phyloP scores from a whole-genome alignment of 306 rosid species.

The Glycine tomentella region DNA sequence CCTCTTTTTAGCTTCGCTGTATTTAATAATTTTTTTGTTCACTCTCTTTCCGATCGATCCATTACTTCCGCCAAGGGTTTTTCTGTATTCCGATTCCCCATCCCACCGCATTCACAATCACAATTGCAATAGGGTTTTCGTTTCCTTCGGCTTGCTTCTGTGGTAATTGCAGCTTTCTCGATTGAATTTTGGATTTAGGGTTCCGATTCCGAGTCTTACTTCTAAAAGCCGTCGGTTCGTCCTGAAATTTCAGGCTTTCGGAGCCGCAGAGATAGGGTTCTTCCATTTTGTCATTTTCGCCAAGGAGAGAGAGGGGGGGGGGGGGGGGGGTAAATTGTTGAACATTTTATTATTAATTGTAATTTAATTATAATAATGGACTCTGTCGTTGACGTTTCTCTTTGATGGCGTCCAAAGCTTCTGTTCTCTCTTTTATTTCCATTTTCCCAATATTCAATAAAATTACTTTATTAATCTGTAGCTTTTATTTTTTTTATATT shows the following conservation, averaged over 20 bases:
- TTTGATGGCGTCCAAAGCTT: constrained; percentile 55
- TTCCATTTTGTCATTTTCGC: constrained; percentile 24
- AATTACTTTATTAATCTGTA: constrained; percentile 37
- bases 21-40: neutral
- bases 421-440: constrained; percentile 35
- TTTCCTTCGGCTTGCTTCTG: neutral
- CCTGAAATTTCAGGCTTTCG: constrained; percentile 41
- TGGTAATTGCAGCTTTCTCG: constrained; percentile 16
- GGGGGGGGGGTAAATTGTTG: constrained; percentile 37
- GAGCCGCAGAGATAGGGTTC: constrained; percentile 35
- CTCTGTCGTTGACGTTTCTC: constrained; percentile 41
- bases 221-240: constrained; percentile 46
- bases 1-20: constrained; percentile 21
- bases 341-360: neutral
- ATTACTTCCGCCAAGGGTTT: constrained; percentile 39
- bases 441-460: constrained; percentile 19
- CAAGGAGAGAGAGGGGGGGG: neutral
- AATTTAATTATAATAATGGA: neutral
- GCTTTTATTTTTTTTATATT: constrained; percentile 3
- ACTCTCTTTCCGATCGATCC: constrained; percentile 5
- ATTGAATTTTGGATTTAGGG: constrained; percentile 45
- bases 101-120: constrained; percentile 5
- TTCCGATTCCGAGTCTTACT: constrained; percentile 35
- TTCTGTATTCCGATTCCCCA: constrained; percentile 19
- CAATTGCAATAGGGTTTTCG: constrained; percentile 16